phyloP scores from a whole-genome alignment of 345 rosid species.

The Brassica carinata region DNA sequence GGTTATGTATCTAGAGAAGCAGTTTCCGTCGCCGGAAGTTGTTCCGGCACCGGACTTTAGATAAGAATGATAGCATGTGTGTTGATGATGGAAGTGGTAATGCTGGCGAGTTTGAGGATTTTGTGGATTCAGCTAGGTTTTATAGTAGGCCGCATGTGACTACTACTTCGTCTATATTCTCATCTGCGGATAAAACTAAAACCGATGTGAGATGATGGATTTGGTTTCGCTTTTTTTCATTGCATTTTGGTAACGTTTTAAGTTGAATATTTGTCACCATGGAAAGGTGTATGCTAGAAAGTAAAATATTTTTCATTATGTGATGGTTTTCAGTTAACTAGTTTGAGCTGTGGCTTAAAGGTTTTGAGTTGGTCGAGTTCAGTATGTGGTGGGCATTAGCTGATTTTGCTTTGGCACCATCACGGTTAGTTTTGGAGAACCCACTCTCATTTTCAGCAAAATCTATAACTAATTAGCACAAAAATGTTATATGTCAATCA shows the following conservation, averaged over 20 bases:
- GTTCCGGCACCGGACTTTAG: conserved; percentile 55
- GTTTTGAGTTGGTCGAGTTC: not conserved
- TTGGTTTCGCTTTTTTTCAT: not conserved
- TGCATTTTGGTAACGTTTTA: not conserved
- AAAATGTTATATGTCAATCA: not conserved
- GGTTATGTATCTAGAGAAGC: conserved; percentile 74
- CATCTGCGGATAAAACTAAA: conserved; percentile 15
- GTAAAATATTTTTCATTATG: not conserved
- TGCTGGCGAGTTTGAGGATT: conserved; percentile 47
- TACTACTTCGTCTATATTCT: conserved; percentile 31
- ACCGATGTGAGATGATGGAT: conserved; percentile 8
- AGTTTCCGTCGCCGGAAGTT: conserved; percentile 49
- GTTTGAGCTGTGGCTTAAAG: not conserved
- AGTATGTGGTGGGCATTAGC: not conserved
- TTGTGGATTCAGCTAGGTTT: conserved; percentile 50
- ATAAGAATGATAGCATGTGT: conserved; percentile 40
- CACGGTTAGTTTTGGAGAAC: not conserved
- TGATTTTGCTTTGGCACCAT: not conserved
- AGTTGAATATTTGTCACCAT: not conserved
- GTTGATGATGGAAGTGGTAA: conserved; percentile 24
- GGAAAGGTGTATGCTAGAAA: not conserved
- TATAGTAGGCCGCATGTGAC: conserved; percentile 32
- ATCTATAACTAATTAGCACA: not conserved
- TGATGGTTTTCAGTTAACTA: not conserved
- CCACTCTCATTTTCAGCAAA: not conserved